Conservation (phyloP, 495 filamentous ascomycete genomes). For the Neurospora sp. region DNA sequence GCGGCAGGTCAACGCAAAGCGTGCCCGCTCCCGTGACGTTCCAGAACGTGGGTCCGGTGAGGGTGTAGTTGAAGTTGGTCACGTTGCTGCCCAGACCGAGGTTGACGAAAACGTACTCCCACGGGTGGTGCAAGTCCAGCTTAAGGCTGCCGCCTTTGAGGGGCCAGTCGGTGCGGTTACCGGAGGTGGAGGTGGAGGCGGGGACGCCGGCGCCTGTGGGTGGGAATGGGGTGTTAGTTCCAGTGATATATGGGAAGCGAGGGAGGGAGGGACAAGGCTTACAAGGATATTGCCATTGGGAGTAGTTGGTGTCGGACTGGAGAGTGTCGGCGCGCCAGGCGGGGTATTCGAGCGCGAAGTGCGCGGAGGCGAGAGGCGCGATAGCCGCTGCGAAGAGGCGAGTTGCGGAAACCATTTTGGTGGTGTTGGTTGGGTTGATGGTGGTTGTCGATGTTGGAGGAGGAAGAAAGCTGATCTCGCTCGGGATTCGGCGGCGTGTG, state of each 20-base stretch:
- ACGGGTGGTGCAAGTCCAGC: constrained; percentile 42
- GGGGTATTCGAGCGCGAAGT: constrained; percentile 50
- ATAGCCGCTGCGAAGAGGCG: constrained; percentile 23
- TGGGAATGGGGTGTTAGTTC: constrained; percentile 3
- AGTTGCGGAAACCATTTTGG: constrained; percentile 22
- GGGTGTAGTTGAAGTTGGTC: constrained; percentile 50
- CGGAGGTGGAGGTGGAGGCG: constrained; percentile 21
- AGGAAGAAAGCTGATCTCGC: not conserved
- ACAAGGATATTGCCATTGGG: constrained; percentile 53
- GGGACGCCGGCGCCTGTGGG: constrained; percentile 44
- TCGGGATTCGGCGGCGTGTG: not conserved
- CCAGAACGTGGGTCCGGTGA: constrained; percentile 33
- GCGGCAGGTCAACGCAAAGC: constrained; percentile 43
- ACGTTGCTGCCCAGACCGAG: constrained; percentile 46
- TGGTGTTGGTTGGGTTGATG: not conserved
- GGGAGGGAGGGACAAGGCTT: constrained; percentile 8
- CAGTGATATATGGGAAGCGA: not conserved
- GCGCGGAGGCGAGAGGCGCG: constrained; percentile 37
- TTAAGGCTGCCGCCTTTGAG: constrained; percentile 43
- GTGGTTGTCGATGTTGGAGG: not conserved
- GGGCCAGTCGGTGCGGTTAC: constrained; percentile 54
- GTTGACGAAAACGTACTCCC: constrained; percentile 52
- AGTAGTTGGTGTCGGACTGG: constrained; percentile 19
- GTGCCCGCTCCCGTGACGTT: constrained; percentile 54
- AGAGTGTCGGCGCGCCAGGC: constrained; percentile 46